These are phyloP conservation scores for Catharanthus roseus DNA, from an alignment of 257 asterid genomes.

Conservation along the genomic window DNA sequence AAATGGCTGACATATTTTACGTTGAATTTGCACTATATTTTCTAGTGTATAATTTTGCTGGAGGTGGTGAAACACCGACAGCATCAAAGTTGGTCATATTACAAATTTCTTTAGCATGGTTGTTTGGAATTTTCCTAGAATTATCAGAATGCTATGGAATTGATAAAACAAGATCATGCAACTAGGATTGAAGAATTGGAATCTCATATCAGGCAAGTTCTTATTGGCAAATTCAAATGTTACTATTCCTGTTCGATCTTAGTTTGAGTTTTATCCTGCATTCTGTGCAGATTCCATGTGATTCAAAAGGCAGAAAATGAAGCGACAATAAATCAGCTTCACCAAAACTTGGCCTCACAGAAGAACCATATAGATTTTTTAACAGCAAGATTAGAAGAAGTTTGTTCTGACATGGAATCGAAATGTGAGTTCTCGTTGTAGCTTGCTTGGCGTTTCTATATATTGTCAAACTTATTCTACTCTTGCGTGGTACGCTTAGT, in stretches of 20 bases:
- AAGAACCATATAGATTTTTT: constrained; percentile 26
- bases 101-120: not conserved
- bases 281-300: constrained; percentile 21
- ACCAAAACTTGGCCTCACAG: constrained; percentile 26
- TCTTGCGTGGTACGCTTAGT: too few relatives aligned
- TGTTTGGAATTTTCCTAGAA: constrained; percentile 17
- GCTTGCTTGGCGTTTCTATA: not conserved
- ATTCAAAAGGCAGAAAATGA: constrained; percentile 23
- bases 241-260: not conserved
- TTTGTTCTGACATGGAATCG: constrained; percentile 30
- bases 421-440: constrained; percentile 21
- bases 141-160: constrained; percentile 19
- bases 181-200: constrained; percentile 26
- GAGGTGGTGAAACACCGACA: too few relatives aligned
- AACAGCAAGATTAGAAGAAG: constrained; percentile 27
- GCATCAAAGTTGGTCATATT: too few relatives aligned
- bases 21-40: too few relatives aligned
- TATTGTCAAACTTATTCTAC: not conserved
- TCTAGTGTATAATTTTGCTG: not conserved
- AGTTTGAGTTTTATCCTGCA: constrained; percentile 7
- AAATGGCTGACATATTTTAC: not conserved
- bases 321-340: constrained; percentile 24
- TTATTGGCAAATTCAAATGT: not conserved
- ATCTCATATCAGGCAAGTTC: constrained; percentile 29
- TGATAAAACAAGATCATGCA: constrained; percentile 24